phyloP scores from a whole-genome alignment of 2,329 filamentous ascomycete species.

The Cryphonectria radicalis region DNA sequence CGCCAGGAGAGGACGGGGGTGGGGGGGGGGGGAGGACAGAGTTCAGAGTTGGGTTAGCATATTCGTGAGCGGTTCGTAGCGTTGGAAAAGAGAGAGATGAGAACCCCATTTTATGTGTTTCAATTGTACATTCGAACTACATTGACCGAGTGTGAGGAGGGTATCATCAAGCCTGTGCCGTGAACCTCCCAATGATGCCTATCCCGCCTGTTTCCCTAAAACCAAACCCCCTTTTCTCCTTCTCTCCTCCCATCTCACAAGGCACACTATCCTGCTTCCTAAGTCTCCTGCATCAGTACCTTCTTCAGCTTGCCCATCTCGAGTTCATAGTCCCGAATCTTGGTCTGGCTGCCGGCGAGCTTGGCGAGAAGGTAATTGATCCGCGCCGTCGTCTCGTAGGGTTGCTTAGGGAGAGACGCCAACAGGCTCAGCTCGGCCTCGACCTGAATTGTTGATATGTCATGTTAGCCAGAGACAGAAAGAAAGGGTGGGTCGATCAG shows the following conservation, averaged over 20 bases:
- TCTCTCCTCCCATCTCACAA: neutral
- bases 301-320: constrained; percentile 76
- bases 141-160: constrained; percentile 4
- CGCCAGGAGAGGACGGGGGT: neutral
- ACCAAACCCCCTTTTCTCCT: neutral
- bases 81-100: neutral
- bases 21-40: neutral
- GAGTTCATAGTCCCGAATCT: constrained; percentile 73
- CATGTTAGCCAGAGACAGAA: neutral
- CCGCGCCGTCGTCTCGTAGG: constrained; percentile 67
- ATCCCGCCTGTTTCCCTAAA: neutral
- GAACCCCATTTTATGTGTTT: neutral
- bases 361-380: constrained; percentile 76
- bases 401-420: constrained; percentile 72
- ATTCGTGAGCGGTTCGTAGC: neutral
- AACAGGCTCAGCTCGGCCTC: constrained; percentile 77
- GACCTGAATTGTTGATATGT: constrained; percentile 40
- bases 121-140: neutral
- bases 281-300: constrained; percentile 53
- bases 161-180: constrained; percentile 16
- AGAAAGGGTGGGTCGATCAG: too few relatives aligned
- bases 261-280: neutral
- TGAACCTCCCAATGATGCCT: neutral
- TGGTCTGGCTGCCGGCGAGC: constrained; percentile 72
- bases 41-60: neutral